A percentile compares a stretch with the other conserved stretches of the same genome.
Conservation (phyloP, 78 protist species). For the Fonticula alba region DNA sequence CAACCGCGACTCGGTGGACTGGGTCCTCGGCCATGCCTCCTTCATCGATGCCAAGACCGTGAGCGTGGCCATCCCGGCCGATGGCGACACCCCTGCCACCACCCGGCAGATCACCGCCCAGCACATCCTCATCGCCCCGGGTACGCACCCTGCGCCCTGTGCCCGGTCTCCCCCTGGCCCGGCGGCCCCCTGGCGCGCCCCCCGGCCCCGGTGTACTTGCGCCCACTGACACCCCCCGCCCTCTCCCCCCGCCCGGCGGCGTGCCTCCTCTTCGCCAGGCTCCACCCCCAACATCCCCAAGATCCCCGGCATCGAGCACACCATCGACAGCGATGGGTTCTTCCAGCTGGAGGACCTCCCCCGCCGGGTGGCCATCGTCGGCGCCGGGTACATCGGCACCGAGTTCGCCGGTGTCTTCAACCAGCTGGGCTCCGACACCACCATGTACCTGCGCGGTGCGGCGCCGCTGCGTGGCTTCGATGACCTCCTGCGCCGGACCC, state of each 20-base stretch:
- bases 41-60: too few relatives aligned
- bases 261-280: too few relatives aligned
- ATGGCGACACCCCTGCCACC: too few relatives aligned
- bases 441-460: slow-evolving; percentile 30
- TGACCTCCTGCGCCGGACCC: slow-evolving; percentile 10
- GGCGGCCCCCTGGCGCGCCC: too few relatives aligned
- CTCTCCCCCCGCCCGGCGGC: too few relatives aligned
- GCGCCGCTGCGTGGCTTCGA: slow-evolving; percentile 52
- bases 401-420: slow-evolving; percentile 63
- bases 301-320: slow-evolving; percentile 44
- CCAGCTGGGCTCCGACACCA: slow-evolving; percentile 32
- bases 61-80: too few relatives aligned
- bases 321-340: slow-evolving; percentile 49
- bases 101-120: slow-evolving; percentile 37
- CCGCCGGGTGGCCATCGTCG: slow-evolving; percentile 16
- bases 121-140: slow-evolving; percentile 55
- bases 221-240: too few relatives aligned
- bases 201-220: too few relatives aligned
- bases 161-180: too few relatives aligned
- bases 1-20: slow-evolving; percentile 5
- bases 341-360: slow-evolving; percentile 48
- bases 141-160: slow-evolving; percentile 49
- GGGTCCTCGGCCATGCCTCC: neutral
- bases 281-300: slow-evolving; percentile 21
- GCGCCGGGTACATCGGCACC: slow-evolving; percentile 69